phyloP scores from a whole-genome alignment of 1,284 basidiomycete genomes.

The Wallemia mellicola region DNA sequence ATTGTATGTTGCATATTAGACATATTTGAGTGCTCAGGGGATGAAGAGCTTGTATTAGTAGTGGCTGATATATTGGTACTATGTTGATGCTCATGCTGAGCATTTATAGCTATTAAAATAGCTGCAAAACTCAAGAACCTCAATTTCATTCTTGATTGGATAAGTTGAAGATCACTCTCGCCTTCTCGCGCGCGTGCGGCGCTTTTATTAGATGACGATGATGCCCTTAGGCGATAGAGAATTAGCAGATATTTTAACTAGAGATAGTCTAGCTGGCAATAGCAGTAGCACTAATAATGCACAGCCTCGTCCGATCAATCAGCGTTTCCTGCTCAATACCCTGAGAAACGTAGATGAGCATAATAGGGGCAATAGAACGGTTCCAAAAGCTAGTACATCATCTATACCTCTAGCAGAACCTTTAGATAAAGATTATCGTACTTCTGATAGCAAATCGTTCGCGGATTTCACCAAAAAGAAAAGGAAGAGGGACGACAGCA shows the following conservation, averaged over 20 bases:
- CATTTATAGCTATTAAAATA: too few species aligned
- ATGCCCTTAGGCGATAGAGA: not conserved
- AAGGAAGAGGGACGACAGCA: not conserved
- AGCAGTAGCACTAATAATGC: not conserved
- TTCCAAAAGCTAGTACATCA: too few species aligned
- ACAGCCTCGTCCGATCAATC: not conserved
- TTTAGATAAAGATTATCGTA: too few species aligned
- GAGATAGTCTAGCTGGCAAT: not conserved
- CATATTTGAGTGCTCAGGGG: too few species aligned
- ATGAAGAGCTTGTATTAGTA: too few species aligned
- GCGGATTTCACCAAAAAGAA: not conserved
- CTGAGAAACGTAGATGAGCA: not conserved
- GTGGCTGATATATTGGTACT: too few species aligned
- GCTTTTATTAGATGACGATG: not conserved
- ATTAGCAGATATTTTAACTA: not conserved
- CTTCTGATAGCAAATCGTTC: not conserved
- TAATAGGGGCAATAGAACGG: not conserved
- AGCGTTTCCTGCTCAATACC: not conserved
- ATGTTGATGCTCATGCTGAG: too few species aligned
- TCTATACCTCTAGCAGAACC: too few species aligned
- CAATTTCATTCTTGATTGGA: not conserved
- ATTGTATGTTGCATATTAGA: not conserved
- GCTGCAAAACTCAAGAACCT: too few species aligned
- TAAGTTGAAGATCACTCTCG: not conserved
- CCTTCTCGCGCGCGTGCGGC: not conserved